phyloP scores from a whole-genome alignment of 257 asterid genomes.

The Solanum etuberosum region DNA sequence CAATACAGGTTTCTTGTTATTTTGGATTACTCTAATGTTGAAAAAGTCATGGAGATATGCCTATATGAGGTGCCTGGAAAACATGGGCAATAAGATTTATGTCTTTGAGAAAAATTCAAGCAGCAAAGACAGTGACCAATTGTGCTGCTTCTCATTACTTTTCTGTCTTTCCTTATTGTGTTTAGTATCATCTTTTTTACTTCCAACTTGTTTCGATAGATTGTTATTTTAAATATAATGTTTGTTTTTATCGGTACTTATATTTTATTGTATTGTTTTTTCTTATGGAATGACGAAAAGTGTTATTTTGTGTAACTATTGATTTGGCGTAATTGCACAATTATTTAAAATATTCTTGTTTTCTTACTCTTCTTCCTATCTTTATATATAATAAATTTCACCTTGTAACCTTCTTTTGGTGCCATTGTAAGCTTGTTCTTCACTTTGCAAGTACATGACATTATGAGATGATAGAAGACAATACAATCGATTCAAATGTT shows the following conservation, averaged over 20 bases:
- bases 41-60: background rate
- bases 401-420: background rate
- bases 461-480: too few relatives aligned
- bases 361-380: background rate
- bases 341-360: too few relatives aligned
- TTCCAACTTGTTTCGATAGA: background rate
- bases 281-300: accelerated
- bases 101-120: background rate
- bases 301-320: too few relatives aligned
- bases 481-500: background rate
- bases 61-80: background rate
- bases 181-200: background rate
- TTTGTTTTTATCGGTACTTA: too few relatives aligned
- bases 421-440: too few relatives aligned
- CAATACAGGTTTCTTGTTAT: too few relatives aligned
- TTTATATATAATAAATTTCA: too few relatives aligned
- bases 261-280: background rate
- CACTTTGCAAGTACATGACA: background rate
- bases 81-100: background rate
- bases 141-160: background rate
- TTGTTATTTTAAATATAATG: too few relatives aligned
- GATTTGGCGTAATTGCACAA: background rate
- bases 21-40: background rate
- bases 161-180: accelerated
- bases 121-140: background rate